A percentile compares a stretch with the other conserved stretches of the same genome.
phyloP scores from a whole-genome alignment of 176 grass and related monocot species.

The Cenchrus purpureus region DNA sequence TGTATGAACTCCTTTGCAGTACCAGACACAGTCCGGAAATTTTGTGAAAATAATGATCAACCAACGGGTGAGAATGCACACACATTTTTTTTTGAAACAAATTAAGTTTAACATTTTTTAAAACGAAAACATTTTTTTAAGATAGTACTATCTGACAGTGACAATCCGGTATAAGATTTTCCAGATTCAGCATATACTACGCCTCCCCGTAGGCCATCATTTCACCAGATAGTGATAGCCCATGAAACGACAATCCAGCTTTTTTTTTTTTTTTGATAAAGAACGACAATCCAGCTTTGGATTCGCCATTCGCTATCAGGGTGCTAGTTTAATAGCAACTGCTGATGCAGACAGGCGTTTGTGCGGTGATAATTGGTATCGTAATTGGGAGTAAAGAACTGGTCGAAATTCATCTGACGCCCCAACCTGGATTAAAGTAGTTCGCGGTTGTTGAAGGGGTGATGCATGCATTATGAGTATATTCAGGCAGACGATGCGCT shows the following conservation, averaged over 20 bases:
- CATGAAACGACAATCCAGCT: slow-evolving; percentile 38
- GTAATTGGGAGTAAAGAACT: slow-evolving; percentile 1
- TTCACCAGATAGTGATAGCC: slow-evolving; percentile 14
- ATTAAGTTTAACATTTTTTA: no score
- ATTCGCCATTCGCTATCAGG: slow-evolving; percentile 33
- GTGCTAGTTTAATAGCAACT: slow-evolving; percentile 19
- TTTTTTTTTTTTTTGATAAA: no score
- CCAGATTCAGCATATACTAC: background rate
- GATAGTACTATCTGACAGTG: background rate
- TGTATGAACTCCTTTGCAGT: background rate
- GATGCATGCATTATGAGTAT: background rate
- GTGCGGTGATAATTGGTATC: slow-evolving; percentile 18
- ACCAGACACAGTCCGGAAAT: background rate
- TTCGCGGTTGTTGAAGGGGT: slow-evolving; percentile 7
- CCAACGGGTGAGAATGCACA: background rate
- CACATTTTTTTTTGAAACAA: background rate
- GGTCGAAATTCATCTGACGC: background rate
- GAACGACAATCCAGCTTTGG: slow-evolving; percentile 44
- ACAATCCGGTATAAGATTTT: slow-evolving; percentile 15
- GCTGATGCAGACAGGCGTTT: slow-evolving; percentile 10
- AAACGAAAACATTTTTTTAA: no score
- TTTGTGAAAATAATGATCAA: background rate
- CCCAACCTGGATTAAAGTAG: slow-evolving; percentile 30
- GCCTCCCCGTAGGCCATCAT: slow-evolving; percentile 16
- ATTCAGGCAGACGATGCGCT: slow-evolving; percentile 1